Base-by-base conservation (phyloP, 805 yeast genomes). In the Cyberlindnera suaveolens region DNA sequence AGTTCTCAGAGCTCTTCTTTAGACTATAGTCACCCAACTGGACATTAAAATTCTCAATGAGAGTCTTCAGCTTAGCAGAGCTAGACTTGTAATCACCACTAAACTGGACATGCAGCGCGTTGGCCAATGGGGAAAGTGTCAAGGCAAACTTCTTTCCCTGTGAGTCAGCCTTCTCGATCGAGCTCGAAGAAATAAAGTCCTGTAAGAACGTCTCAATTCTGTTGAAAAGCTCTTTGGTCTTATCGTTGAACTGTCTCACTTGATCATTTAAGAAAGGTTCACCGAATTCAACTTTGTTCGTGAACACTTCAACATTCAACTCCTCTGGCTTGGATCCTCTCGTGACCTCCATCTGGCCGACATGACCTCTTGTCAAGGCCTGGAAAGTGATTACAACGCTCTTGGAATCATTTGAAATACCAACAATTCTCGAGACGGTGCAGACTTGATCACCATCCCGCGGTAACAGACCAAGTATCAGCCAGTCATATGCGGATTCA, bases 81-180 rank as follows among this genome's bases (percentile, higher is more conserved):
- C 79, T 74, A 33, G 63, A 64, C 16, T 65, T 62, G 45, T 74
- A 75, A 41, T 70, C 75, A 31, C 73, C 68, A 3, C 70, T 69
- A 41, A 82, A 64, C 54, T 80, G 85, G 37, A 75, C 56, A 49
- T 69, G 74, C n/a, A 82, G 61, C 0, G 80, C 71, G 48, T 74
- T 74, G 0, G 85, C 77, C 41, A 82, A 59, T 0, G 89, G 89
- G 10, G 82, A 71, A 17, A 82, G 61, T 2, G 75, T 65, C 18
- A 78, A 56, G 13, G 80, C 61, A 31, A 62, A 53, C 14, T 51
- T 55, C 33, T 42, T 51, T 0, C 46, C 45, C 17, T 46, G 47
- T 10, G 60, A 11, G 5, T 43, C 44, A 6, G 49, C 48, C 31
- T 56, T 56, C n/a, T 51, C 54, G 30, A 6, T 23, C 11, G 27